phyloP scores from a whole-genome alignment of 2,329 filamentous ascomycete genomes.

The Stemphylium vesicarium region DNA sequence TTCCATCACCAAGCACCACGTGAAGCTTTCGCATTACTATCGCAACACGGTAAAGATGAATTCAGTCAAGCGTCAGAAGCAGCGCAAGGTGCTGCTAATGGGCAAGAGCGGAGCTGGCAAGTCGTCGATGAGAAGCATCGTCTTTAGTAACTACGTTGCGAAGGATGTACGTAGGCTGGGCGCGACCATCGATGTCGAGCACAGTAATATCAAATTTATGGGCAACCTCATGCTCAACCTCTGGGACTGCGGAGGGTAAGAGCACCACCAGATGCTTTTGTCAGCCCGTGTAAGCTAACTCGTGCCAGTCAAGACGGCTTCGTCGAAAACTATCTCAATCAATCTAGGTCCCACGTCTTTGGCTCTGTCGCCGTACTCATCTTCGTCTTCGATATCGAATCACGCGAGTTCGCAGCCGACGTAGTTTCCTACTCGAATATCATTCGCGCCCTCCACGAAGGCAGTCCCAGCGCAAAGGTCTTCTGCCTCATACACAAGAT shows the following conservation, averaged over 20 bases:
- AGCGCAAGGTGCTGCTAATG: conserved; percentile 65
- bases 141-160: conserved; percentile 98
- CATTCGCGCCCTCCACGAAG: conserved; percentile 86
- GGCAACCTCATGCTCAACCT: conserved; percentile 96
- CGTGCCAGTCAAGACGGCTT: conserved; percentile 85
- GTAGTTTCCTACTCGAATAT: conserved; percentile 91
- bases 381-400: conserved; percentile 99
- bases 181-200: conserved; percentile 97
- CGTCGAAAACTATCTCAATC: conserved; percentile 96
- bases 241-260: conserved; percentile 94
- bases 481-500: conserved; percentile 99
- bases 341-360: conserved; percentile 96
- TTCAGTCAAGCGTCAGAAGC: conserved; percentile 56
- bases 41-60: conserved; percentile 36
- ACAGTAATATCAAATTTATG: conserved; percentile 98
- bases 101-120: conserved; percentile 97
- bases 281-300: conserved; percentile 12
- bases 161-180: conserved; percentile 92
- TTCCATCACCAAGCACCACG: not conserved
- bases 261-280: not conserved
- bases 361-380: conserved; percentile 95
- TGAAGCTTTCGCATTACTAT: not conserved
- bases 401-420: conserved; percentile 90
- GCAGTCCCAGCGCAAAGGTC: conserved; percentile 79
- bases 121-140: conserved; percentile 97